phyloP scores from a whole-genome alignment of 148 eudicot genomes.

The Fallopia convolvulus region DNA sequence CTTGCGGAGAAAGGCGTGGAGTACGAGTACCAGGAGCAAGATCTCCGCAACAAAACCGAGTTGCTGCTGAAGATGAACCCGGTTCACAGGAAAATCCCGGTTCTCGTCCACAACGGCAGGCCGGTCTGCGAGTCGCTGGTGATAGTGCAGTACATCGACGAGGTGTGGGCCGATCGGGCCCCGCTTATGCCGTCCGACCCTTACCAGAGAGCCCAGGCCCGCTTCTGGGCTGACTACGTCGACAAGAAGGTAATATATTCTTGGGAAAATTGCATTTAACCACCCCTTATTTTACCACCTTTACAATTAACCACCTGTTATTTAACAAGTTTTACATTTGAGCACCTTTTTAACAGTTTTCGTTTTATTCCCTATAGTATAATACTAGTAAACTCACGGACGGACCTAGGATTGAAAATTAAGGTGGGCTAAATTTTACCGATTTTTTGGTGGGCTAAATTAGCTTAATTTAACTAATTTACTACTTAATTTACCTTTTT shows the following conservation, averaged over 20 bases:
- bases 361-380: no score
- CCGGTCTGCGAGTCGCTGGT: slow-evolving; percentile 11
- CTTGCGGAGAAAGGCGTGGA: slow-evolving; percentile 8
- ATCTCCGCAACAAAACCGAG: slow-evolving; percentile 8
- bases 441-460: no score
- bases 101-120: background rate
- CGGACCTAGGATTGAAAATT: no score
- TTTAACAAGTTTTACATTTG: no score
- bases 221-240: slow-evolving; percentile 17
- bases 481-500: no score
- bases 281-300: no score
- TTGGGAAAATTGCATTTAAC: no score
- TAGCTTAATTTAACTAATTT: no score
- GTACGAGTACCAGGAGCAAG: slow-evolving; percentile 7
- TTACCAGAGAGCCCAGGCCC: slow-evolving; percentile 12
- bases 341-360: no score
- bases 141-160: slow-evolving; percentile 14
- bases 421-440: no score
- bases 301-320: no score
- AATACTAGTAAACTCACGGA: no score
- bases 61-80: slow-evolving; percentile 16
- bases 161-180: slow-evolving; percentile 7
- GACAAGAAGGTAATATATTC: slow-evolving; percentile 4
- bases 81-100: slow-evolving; percentile 9
- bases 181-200: slow-evolving; percentile 6